phyloP scores from a whole-genome alignment of 2,329 filamentous ascomycete species.

The Ceratocystis huliohia region DNA sequence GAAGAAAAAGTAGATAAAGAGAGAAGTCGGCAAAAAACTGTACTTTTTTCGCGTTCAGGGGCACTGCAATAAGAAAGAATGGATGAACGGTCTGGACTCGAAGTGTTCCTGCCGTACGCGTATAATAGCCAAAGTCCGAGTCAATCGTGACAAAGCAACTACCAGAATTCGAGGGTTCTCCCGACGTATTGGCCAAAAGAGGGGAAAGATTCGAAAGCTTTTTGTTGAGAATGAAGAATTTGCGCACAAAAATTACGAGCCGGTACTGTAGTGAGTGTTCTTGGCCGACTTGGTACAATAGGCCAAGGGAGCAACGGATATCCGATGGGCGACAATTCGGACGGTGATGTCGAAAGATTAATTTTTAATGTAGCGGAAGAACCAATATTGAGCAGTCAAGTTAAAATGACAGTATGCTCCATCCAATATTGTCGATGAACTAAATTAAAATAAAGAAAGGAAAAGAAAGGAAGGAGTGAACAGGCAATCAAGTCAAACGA shows the following conservation, averaged over 20 bases:
- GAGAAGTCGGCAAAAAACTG: background rate
- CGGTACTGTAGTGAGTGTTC: background rate
- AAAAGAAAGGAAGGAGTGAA: background rate
- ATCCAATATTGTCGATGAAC: background rate
- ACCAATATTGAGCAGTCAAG: background rate
- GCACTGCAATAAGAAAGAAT: background rate
- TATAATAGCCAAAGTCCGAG: background rate
- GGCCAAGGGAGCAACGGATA: background rate
- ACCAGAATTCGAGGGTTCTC: background rate
- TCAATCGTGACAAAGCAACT: background rate
- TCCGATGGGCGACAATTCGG: background rate
- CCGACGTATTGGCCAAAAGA: background rate
- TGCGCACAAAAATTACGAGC: background rate
- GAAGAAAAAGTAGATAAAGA: background rate
- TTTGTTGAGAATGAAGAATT: background rate
- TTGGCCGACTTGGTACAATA: background rate
- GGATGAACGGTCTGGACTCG: background rate
- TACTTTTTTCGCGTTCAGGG: background rate
- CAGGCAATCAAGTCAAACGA: too few species aligned
- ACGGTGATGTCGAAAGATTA: background rate
- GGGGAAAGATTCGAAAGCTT: background rate
- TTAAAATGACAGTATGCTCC: background rate
- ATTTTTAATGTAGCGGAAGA: background rate
- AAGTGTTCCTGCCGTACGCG: conserved; percentile 1
- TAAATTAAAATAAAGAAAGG: background rate